These are phyloP conservation scores for Dothistroma septosporum DNA, from an alignment of 2,329 filamentous ascomycete species.

Conservation along the genomic window DNA sequence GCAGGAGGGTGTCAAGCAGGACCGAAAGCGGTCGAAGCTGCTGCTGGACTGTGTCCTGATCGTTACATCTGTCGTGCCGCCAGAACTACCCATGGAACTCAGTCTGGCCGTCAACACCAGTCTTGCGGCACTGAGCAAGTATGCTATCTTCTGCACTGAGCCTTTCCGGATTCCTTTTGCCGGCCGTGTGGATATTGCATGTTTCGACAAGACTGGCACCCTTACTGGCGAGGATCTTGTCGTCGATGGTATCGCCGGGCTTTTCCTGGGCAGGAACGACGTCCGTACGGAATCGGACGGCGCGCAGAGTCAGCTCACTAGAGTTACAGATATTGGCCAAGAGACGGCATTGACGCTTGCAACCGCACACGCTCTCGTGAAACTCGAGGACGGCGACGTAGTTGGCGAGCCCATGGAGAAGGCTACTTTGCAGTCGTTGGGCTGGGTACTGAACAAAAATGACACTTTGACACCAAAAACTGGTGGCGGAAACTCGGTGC, in stretches of 20 bases:
- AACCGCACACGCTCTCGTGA: conserved; percentile 91
- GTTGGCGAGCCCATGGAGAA: conserved; percentile 99
- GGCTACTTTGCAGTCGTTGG: conserved; percentile 81
- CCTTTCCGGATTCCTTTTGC: conserved; percentile 97
- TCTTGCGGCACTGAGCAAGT: conserved; percentile 88
- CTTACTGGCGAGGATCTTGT: conserved; percentile 94
- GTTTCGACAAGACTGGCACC: conserved; percentile 98
- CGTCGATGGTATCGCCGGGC: conserved; percentile 91
- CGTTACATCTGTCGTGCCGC: conserved; percentile 95
- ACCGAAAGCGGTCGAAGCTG: conserved; percentile 95
- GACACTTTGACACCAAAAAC: conserved; percentile 73
- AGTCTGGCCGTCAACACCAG: conserved; percentile 97
- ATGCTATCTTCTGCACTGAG: conserved; percentile 97
- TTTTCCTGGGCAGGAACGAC: conserved; percentile 66
- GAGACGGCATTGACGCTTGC: conserved; percentile 91
- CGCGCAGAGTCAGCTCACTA: conserved; percentile 73
- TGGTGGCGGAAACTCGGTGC: conserved; percentile 67
- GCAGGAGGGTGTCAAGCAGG: conserved; percentile 90
- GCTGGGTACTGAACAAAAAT: conserved; percentile 88
- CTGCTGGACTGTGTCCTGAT: conserved; percentile 96
- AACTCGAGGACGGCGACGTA: conserved; percentile 92
- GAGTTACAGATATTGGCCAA: conserved; percentile 65
- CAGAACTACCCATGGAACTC: conserved; percentile 96
- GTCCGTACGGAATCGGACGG: conserved; percentile 68
- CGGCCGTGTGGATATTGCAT: conserved; percentile 90